Evolutionary conservation across 129 eudicot species (phyloP), one percentile per base, ranked within the genome.

Genomic region (Escallonia rubra): DNA sequence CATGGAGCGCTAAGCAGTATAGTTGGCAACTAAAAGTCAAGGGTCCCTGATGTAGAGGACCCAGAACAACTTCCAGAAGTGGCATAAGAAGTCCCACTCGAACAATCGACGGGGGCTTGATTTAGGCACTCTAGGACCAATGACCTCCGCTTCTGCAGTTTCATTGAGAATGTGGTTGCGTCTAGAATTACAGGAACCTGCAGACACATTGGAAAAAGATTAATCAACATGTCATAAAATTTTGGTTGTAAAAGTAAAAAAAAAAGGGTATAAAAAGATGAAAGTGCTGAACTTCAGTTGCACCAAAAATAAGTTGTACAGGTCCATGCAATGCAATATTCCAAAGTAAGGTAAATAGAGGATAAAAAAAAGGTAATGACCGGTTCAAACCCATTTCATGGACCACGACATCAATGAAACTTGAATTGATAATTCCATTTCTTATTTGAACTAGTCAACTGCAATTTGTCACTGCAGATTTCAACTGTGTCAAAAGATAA

Each of bases 41-140:
- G 92, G 53, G 80, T 12, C 46, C 89, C 86, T n/a, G 83, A 23
- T 57, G 79, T 93, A 8, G 93, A 76, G 72, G 96, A 86, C 50
- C 85, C 75, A 8, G 91, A 84, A 74, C 98, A 93, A 56, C 88
- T 75, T 69, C 90, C 90, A 13, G 98, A 75, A 53, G 96, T 75
- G 59, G 76, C 87, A 76, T 92, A 89, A 34, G 98, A 93, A 65
- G 74, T 83, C 65, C 99, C 99, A 82, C 92, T 89, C 50, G 99
- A 82, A 78, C 95, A 96, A 70, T 93, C 99, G 10, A 93, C 87
- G 4, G 99, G 99, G 15, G 99, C 99, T 77, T 89, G 99, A 80
- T 93, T 93, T 61, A 93, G 73, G 64, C 92, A 89, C 72, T 93
- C 99, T 73, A 93, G 75, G 69, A 79, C 74, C 67, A 93, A 74